These are phyloP conservation scores for Dactylella cylindrospora DNA, from an alignment of 2,329 filamentous ascomycete genomes.

Conservation along the genomic window DNA sequence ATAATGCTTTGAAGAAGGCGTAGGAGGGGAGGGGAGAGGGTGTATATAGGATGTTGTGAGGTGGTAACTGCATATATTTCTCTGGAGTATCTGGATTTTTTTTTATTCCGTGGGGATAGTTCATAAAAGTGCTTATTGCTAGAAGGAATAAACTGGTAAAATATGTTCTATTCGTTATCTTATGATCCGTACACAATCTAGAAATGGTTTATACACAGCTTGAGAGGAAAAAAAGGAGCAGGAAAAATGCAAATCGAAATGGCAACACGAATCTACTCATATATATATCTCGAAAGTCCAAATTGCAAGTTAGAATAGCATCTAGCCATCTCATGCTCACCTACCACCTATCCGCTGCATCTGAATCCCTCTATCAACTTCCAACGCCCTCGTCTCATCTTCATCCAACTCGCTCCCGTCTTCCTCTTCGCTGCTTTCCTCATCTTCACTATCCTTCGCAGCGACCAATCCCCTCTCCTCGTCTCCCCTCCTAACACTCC, in stretches of 20 bases:
- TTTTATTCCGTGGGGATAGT: too few species aligned
- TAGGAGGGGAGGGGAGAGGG: constrained; percentile 16
- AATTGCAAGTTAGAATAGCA: too few species aligned
- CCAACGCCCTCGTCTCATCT: constrained; percentile 27
- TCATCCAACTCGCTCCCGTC: constrained; percentile 30
- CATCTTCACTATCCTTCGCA: constrained; percentile 20
- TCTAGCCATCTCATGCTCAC: constrained; percentile 3
- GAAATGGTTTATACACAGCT: too few species aligned
- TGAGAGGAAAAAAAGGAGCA: too few species aligned
- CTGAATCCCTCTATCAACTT: constrained; percentile 32
- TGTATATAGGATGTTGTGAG: neutral
- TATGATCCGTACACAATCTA: too few species aligned
- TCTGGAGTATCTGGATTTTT: too few species aligned
- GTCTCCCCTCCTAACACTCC: constrained; percentile 26
- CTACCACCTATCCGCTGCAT: constrained; percentile 33
- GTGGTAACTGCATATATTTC: too few species aligned
- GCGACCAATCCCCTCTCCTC: constrained; percentile 34
- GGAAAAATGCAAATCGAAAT: neutral
- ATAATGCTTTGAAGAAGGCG: constrained; percentile 73
- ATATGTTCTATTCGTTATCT: too few species aligned
- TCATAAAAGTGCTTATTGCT: too few species aligned
- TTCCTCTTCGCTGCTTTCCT: constrained; percentile 22
- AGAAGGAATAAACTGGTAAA: too few species aligned
- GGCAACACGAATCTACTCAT: neutral
- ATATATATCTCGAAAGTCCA: too few species aligned